A percentile compares a stretch with the other conserved stretches of the same genome.
Evolutionary conservation across 2,329 filamentous ascomycete species (phyloP).

Genomic region (Rhinocladiella mackenziei): DNA sequence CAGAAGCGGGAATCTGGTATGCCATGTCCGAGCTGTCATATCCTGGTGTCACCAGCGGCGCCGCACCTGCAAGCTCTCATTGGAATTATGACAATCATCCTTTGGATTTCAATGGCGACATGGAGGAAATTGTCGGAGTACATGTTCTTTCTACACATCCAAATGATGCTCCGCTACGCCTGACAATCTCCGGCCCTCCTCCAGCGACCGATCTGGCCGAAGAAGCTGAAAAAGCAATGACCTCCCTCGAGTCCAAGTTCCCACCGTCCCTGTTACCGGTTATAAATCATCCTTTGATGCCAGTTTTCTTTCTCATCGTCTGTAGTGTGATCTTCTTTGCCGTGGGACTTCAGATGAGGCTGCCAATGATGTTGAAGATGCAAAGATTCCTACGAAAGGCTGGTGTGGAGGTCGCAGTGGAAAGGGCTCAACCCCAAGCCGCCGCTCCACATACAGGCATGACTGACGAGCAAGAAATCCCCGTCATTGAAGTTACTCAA

Average conservation of each 20-base stretch:
- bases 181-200: conserved; percentile 27
- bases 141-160: conserved; percentile 56
- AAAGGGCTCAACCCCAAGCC: conserved; percentile 4
- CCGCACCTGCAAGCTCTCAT: conserved; percentile 45
- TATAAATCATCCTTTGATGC: conserved; percentile 16
- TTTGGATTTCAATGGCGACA: conserved; percentile 23
- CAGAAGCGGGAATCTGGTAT: conserved; percentile 84
- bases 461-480: conserved; percentile 9
- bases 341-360: conserved; percentile 22
- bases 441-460: not conserved
- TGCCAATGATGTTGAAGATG: conserved; percentile 23
- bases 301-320: conserved; percentile 22
- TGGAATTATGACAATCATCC: conserved; percentile 24
- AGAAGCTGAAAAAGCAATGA: conserved; percentile 22
- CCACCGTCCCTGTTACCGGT: conserved; percentile 19
- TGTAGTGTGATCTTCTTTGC: conserved; percentile 19
- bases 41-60: conserved; percentile 73
- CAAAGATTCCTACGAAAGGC: conserved; percentile 21
- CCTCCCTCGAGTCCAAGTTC: conserved; percentile 16
- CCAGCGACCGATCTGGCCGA: conserved; percentile 18
- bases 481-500: conserved; percentile 9
- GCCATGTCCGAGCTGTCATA: conserved; percentile 84
- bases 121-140: conserved; percentile 59
- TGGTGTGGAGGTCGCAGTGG: conserved; percentile 20
- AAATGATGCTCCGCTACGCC: conserved; percentile 50